Base-by-base conservation (phyloP, 169 alveolate genomes). In the Eimeria tenella region DNA sequence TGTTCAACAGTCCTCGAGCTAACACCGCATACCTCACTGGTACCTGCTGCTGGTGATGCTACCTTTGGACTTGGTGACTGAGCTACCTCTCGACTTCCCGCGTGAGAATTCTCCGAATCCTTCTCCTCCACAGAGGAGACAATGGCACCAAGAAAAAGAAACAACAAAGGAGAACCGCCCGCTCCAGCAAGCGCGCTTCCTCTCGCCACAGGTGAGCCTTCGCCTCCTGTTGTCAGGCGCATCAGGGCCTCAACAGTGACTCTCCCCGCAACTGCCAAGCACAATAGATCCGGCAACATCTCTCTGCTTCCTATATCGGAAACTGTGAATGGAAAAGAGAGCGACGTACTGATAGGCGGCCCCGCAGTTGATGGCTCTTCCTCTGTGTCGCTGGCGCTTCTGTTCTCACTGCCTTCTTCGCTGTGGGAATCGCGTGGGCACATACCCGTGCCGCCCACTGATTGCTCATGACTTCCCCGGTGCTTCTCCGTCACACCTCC, bases 181-280 rank as follows among this genome's bases (percentile, higher is more conserved):
- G 50, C 79, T 11, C 52, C 79, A 9, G 50, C 79, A 31, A 31
- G 42, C 42, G 42, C 42, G 42, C 42, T 31, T 31, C 42, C 42
- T 31, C 42, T 31, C 42, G 2, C 42, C 42, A 31, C 42, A 31
- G 42, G 42, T 31, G 42, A 31, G 10, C 50, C 79, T 68, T 19
- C 50, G 31, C 50, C 50, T 19, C 17, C 50, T 31, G 52, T 31
- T n/a, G 79, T 23, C 25, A 68, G 79, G 50, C 79, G 79, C 79
- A 68, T 68, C 31, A 68, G n/a, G 50, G 79, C 79, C 17, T 68
- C 79, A 10, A 68, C 79, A 68, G 79, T 68, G 10, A 68, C 79
- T 19, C 52, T 23, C 31, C 79, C 79, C 3, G 79, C 25, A 68
- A 68, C 79, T n/a, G 79, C 79, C 79, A 68, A 5, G 17, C 50